A percentile compares a stretch with the other conserved stretches of the same genome.
Evolutionary conservation across 2,329 filamentous ascomycete species (phyloP).

Genomic region (Xylaria polymorpha): DNA sequence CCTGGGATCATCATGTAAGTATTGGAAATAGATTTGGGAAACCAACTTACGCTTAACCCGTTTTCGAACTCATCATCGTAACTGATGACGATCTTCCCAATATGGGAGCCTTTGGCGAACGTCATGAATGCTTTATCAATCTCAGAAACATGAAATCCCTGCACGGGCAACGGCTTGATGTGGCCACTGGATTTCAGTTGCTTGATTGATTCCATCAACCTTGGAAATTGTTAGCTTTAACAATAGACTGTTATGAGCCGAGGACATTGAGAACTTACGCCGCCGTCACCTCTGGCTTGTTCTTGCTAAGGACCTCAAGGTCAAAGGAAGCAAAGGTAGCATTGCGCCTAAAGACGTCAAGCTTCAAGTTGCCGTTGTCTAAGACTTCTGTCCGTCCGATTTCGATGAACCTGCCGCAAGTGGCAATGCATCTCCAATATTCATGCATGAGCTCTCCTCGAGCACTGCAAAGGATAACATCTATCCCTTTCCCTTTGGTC

Average conservation of each 20-base stretch:
- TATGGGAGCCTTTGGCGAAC: slow-evolving; percentile 32
- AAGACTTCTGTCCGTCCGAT: slow-evolving; percentile 23
- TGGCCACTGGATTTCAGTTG: slow-evolving; percentile 11
- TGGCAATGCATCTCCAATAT: slow-evolving; percentile 11
- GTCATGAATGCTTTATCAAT: slow-evolving; percentile 21
- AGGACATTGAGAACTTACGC: too few relatives aligned
- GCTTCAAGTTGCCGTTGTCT: slow-evolving; percentile 1
- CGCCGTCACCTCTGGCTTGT: too few relatives aligned
- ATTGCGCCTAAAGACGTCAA: slow-evolving; percentile 23
- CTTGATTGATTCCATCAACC: slow-evolving; percentile 7
- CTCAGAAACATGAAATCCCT: slow-evolving; percentile 29
- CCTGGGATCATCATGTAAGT: too few relatives aligned
- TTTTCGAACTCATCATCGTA: slow-evolving; percentile 13
- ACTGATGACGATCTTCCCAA: slow-evolving; percentile 33
- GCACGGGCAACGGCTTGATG: background rate
- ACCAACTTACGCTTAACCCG: slow-evolving; percentile 24
- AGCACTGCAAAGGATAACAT: slow-evolving; percentile 23
- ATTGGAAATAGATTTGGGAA: background rate
- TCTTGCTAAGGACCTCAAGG: background rate
- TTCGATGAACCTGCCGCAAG: slow-evolving; percentile 21
- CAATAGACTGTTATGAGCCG: background rate
- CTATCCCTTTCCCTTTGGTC: slow-evolving; percentile 14
- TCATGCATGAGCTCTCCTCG: slow-evolving; percentile 25
- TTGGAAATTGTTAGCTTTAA: background rate
- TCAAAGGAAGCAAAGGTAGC: slow-evolving; percentile 29